Percentiles rank a stretch among this genome's conserved stretches.
Evolutionary conservation across 139 green algal genomes (phyloP).

Genomic region (Chlorella ohadii): DNA sequence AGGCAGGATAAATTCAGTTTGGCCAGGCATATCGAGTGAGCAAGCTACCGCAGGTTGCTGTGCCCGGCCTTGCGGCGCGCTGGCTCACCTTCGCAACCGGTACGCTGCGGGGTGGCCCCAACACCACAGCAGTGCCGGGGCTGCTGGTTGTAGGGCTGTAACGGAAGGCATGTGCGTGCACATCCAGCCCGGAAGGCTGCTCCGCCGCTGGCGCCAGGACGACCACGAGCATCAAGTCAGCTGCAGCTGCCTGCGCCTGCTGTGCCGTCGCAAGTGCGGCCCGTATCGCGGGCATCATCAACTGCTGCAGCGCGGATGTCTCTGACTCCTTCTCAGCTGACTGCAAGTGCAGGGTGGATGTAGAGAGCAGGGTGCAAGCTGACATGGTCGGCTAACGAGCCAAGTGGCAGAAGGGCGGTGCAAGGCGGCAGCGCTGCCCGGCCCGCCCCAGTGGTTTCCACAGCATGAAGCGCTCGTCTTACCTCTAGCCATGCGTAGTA

Average conservation of each 20-base stretch:
- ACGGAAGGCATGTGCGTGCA: neutral
- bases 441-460: no score
- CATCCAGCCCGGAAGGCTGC: neutral
- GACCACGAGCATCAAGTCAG: conserved; percentile 20
- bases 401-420: no score
- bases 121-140: conserved; percentile 22
- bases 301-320: neutral
- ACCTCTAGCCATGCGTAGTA: conserved; percentile 31
- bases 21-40: no score
- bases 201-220: neutral
- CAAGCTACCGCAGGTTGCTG: no score
- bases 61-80: neutral
- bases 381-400: no score
- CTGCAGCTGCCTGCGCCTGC: neutral
- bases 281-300: neutral
- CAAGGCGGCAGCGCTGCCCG: no score
- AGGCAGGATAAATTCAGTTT: no score
- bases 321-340: neutral
- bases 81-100: conserved; percentile 30
- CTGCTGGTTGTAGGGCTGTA: neutral
- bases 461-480: no score
- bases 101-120: conserved; percentile 30
- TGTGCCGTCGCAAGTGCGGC: neutral
- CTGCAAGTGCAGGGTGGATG: neutral
- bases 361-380: neutral